Evolutionary conservation across 2,329 filamentous ascomycete genomes (phyloP), one percentile per base, ranked within the genome.

Genomic region (Phyllosticta citriasiana): DNA sequence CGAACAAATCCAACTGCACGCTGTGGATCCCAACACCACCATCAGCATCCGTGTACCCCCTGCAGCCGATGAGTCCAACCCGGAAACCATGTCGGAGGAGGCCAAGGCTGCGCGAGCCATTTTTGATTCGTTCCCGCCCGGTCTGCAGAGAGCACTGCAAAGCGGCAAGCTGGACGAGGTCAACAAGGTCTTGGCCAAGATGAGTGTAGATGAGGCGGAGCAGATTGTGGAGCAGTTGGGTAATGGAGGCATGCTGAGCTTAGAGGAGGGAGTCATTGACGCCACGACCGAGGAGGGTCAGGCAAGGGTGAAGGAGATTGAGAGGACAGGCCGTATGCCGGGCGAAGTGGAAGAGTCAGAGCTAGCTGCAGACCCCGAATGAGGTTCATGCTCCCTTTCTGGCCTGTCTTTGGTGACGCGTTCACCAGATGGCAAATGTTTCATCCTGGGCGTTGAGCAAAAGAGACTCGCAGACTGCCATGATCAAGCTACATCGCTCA

Each of bases 1-100:
- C 9, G 94, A 99, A 78, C 93, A 97, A 75, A 99, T 99, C 67
- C 95, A 99, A 76, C 82, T 99, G 55, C 94, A 99, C 72, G 93
- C 94, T 14, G 92, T 99, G 10, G 91, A 97, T 73, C 93, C 93
- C 0, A 88, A 88, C 55, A 62, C 93, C 2, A 87, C 89, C 64
- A 97, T 99, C 73, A 89, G 89, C 71, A 97, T 97, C 74, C 84
- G 78, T 60, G 87, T 96, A 50, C 93, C 94, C 12, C 80, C 88
- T 0, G 79, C 80, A 50, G 80, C 84, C 7, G 66, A 71, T 0
- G 65, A 65, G 0, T 62, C 71, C 0, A 53, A 57, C 14, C 60
- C 60, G 1, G 60, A 62, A 9, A 30, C 60, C 14, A n/a, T 50
- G n/a, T 63, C 64, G 0, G 69, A 71, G 7, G 69, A 71, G 25